Conservation (phyloP, 2,329 filamentous ascomycete species). For the Xylariomycetidae sp. region DNA sequence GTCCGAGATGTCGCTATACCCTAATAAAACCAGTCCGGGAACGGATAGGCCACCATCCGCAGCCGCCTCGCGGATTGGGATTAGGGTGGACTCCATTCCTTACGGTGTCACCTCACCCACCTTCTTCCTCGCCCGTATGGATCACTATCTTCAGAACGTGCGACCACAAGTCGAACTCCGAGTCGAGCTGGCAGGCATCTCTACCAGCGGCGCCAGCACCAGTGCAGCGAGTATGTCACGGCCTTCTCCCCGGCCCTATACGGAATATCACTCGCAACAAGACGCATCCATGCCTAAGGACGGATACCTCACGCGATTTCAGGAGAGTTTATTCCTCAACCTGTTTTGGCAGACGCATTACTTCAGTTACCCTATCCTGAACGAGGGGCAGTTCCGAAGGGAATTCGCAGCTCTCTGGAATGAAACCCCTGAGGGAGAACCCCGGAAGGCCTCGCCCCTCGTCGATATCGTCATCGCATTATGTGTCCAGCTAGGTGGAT, state of each 20-base stretch:
- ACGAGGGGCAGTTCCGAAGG: slow-evolving; percentile 9
- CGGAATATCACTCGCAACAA: neutral
- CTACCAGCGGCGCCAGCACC: neutral
- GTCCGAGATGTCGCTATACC: too few relatives aligned
- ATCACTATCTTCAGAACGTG: slow-evolving; percentile 3
- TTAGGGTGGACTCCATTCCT: slow-evolving; percentile 5
- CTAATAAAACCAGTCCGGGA: neutral
- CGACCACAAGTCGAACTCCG: neutral
- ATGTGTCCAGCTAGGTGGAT: slow-evolving; percentile 9
- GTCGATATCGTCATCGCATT: slow-evolving; percentile 13
- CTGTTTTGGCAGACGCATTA: slow-evolving; percentile 15
- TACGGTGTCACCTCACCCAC: slow-evolving; percentile 8
- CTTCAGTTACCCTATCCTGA: slow-evolving; percentile 11
- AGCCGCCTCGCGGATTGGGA: slow-evolving; percentile 5
- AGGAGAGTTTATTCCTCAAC: slow-evolving; percentile 11
- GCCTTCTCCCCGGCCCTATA: neutral
- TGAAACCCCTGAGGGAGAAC: neutral
- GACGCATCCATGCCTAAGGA: too few relatives aligned
- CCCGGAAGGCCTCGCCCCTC: slow-evolving; percentile 9
- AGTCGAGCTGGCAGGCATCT: neutral
- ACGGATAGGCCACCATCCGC: neutral
- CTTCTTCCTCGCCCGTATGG: slow-evolving; percentile 9
- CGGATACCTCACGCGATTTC: slow-evolving; percentile 5
- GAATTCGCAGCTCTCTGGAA: slow-evolving; percentile 7
- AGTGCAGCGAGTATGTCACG: neutral